Evolutionary conservation across 2,329 filamentous ascomycete species (phyloP).

Genomic region (Diaporthe destruens): DNA sequence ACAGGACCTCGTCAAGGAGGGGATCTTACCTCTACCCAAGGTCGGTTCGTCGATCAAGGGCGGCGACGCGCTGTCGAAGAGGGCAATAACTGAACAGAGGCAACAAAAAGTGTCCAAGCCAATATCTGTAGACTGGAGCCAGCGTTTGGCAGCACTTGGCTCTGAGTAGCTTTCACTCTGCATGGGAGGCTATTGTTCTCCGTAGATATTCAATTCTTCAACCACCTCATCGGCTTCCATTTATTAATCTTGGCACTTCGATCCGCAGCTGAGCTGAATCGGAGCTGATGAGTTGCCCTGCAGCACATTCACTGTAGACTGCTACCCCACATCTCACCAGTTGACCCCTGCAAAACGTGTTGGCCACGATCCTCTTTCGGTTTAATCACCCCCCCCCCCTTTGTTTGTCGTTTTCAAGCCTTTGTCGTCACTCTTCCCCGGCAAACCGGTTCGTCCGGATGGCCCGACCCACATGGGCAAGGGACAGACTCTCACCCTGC

Average conservation of each 20-base stretch:
- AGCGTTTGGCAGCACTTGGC: background rate
- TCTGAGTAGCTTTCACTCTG: background rate
- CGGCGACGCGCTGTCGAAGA: background rate
- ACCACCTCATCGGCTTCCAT: background rate
- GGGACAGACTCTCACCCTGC: background rate
- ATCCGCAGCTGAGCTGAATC: background rate
- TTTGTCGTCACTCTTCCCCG: background rate
- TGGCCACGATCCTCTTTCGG: background rate
- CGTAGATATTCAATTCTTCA: background rate
- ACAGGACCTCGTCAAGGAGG: constrained; percentile 1
- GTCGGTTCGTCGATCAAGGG: background rate
- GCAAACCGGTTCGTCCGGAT: background rate
- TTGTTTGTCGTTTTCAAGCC: background rate
- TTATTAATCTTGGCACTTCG: background rate
- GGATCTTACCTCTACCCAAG: background rate
- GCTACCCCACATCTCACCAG: background rate
- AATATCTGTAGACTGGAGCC: background rate
- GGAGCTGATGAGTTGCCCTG: background rate
- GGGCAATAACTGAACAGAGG: background rate
- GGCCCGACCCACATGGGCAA: background rate
- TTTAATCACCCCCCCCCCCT: background rate
- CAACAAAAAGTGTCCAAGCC: background rate
- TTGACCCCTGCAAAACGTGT: constrained; percentile 1
- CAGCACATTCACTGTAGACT: background rate
- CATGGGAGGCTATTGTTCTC: too few species aligned